phyloP scores from a whole-genome alignment of 2,329 filamentous ascomycete genomes.

The Penicillium corylophilum region DNA sequence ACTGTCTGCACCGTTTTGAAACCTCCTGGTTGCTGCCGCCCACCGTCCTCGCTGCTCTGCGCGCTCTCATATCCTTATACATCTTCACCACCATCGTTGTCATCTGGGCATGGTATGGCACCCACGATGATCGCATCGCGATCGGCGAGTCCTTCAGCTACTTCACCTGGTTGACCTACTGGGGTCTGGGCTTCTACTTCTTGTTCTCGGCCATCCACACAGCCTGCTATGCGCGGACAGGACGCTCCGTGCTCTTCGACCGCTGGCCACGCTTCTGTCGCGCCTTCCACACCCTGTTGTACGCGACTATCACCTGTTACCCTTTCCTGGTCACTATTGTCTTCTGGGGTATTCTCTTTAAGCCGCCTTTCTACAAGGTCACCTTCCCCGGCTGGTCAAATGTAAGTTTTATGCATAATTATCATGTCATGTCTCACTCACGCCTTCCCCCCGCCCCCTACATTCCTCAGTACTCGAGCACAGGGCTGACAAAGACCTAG shows the following conservation, averaged over 20 bases:
- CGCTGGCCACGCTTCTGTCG: conserved; percentile 62
- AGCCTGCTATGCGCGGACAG: conserved; percentile 59
- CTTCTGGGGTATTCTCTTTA: conserved; percentile 66
- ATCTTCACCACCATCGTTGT: conserved; percentile 68
- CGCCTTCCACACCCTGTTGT: conserved; percentile 63
- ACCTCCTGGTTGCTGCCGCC: conserved; percentile 81
- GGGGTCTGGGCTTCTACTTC: conserved; percentile 80
- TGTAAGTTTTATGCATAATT: conserved; percentile 28
- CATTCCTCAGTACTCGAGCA: conserved; percentile 1
- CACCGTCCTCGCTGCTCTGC: conserved; percentile 58
- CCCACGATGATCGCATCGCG: conserved; percentile 48
- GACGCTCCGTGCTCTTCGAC: conserved; percentile 56
- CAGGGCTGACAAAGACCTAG: conserved; percentile 27
- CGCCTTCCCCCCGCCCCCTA: neutral
- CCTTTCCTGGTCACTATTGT: conserved; percentile 70
- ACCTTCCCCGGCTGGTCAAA: conserved; percentile 57
- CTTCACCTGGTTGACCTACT: conserved; percentile 81
- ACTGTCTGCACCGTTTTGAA: conserved; percentile 63
- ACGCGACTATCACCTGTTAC: conserved; percentile 62
- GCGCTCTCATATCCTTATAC: conserved; percentile 54
- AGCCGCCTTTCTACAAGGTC: conserved; percentile 50
- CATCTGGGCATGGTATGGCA: conserved; percentile 65
- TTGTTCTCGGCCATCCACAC: conserved; percentile 68
- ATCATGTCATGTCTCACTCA: neutral
- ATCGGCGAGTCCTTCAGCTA: conserved; percentile 68